These are phyloP conservation scores for Oryza meridionalis DNA, from an alignment of 176 grass and related monocot genomes.

Conservation along the genomic window DNA sequence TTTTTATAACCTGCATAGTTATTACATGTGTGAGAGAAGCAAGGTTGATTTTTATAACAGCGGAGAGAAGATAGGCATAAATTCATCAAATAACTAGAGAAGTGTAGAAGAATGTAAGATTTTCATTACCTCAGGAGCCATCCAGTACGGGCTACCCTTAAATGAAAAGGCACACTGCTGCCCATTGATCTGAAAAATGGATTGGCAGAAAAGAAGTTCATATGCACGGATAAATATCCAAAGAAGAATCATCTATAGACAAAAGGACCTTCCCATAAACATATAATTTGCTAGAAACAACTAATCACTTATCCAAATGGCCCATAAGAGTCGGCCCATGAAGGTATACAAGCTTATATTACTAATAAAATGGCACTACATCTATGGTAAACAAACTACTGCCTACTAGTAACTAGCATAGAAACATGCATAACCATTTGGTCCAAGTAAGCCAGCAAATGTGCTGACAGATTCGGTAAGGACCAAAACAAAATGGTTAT, in stretches of 20 bases:
- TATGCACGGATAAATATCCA: not conserved
- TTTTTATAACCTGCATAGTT: slow-evolving; percentile 83
- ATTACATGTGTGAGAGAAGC: slow-evolving; percentile 28
- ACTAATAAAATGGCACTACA: not conserved
- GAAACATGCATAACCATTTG: not conserved
- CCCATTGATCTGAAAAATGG: slow-evolving; percentile 81
- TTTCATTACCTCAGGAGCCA: slow-evolving; percentile 92
- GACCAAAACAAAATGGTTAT: slow-evolving; percentile 19
- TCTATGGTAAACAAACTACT: not conserved
- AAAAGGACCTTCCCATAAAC: slow-evolving; percentile 19
- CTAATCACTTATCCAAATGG: slow-evolving; percentile 33
- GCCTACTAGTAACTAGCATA: not conserved
- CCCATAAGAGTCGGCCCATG: not conserved
- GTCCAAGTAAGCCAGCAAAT: slow-evolving; percentile 20
- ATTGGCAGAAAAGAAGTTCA: slow-evolving; percentile 45
- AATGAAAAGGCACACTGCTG: slow-evolving; percentile 92
- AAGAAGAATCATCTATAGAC: slow-evolving; percentile 16
- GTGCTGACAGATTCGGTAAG: slow-evolving; percentile 13
- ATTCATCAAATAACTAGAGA: slow-evolving; percentile 5
- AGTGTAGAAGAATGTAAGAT: slow-evolving; percentile 10
- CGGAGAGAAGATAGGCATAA: slow-evolving; percentile 14
- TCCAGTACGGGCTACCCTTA: slow-evolving; percentile 97
- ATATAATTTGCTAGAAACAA: slow-evolving; percentile 24
- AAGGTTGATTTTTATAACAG: slow-evolving; percentile 12
- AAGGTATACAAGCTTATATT: slow-evolving; percentile 18